Percentiles rank a stretch among this genome's conserved stretches.
Conservation (phyloP, 495 filamentous ascomycete genomes). For the Hypoxylon subgilvum region DNA sequence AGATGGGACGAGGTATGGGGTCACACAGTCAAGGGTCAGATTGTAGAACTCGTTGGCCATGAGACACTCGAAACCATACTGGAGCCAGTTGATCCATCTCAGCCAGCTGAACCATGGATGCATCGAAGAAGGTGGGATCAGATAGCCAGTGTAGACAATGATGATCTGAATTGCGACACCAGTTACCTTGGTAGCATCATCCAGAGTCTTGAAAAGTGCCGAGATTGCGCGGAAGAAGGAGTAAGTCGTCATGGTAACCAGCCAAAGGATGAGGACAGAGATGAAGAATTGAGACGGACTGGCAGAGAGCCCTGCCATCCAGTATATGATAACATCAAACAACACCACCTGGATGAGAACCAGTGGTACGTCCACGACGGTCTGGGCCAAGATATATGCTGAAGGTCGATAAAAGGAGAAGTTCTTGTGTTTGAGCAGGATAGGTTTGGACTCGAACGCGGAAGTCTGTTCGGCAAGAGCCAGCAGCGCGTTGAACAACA, state of each 20-base stretch:
- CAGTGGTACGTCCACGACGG: conserved; percentile 75
- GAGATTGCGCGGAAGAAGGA: conserved; percentile 80
- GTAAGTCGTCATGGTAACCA: conserved; percentile 76
- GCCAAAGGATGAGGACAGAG: conserved; percentile 63
- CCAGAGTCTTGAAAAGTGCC: conserved; percentile 53
- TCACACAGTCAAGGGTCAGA: conserved; percentile 49
- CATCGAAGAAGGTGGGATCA: conserved; percentile 75
- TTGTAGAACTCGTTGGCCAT: conserved; percentile 77
- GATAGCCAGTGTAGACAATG: conserved; percentile 77
- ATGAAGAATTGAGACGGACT: conserved; percentile 87
- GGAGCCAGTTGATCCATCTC: conserved; percentile 36
- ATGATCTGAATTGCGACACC: conserved; percentile 71
- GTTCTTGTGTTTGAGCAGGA: conserved; percentile 81
- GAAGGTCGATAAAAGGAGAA: conserved; percentile 86
- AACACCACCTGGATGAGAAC: conserved; percentile 71
- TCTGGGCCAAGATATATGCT: conserved; percentile 78
- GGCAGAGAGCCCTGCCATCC: conserved; percentile 70
- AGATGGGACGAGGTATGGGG: conserved; percentile 54
- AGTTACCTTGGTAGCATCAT: conserved; percentile 72
- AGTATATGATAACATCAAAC: conserved; percentile 80
- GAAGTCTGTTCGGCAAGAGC: conserved; percentile 77
- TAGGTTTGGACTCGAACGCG: conserved; percentile 71
- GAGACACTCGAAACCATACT: conserved; percentile 68
- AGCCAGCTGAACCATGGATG: conserved; percentile 61
- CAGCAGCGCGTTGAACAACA: conserved; percentile 82